A percentile compares a stretch with the other conserved stretches of the same genome.
Evolutionary conservation across 306 rosid genomes (phyloP).

Genomic region (Begonia peltatifolia): DNA sequence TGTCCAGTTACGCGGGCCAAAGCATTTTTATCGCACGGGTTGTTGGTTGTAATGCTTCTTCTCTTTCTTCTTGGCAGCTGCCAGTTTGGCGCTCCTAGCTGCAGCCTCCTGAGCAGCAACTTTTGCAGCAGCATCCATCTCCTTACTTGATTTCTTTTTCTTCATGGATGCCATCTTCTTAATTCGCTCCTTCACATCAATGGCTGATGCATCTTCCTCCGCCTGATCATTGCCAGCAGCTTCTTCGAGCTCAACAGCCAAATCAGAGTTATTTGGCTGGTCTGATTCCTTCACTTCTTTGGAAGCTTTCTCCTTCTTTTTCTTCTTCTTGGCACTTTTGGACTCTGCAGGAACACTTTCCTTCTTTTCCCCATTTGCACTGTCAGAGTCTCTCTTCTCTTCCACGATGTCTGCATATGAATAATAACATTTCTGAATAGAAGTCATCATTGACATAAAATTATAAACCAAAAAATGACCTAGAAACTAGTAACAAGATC

Average conservation of each 20-base stretch:
- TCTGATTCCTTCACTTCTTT: conserved; percentile 54
- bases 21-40: conserved; percentile 54
- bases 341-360: conserved; percentile 40
- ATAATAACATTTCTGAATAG: neutral
- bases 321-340: conserved; percentile 75
- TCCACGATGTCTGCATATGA: conserved; percentile 27
- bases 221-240: conserved; percentile 23
- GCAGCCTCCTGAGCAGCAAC: conserved; percentile 91
- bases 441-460: too few relatives aligned
- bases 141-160: conserved; percentile 83
- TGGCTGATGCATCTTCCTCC: conserved; percentile 49
- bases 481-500: too few relatives aligned
- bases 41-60: conserved; percentile 93
- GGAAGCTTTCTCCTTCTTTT: conserved; percentile 71
- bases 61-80: conserved; percentile 89
- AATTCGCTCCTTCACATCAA: conserved; percentile 75
- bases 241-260: conserved; percentile 25
- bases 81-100: conserved; percentile 71
- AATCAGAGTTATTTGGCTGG: conserved; percentile 36
- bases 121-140: conserved; percentile 72
- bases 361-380: conserved; percentile 31
- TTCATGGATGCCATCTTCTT: conserved; percentile 57
- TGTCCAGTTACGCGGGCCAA: conserved; percentile 26
- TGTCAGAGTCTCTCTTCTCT: conserved; percentile 35
- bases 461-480: too few relatives aligned